phyloP scores from a whole-genome alignment of 495 filamentous ascomycete species.

The Beverwykella pulmonaria region DNA sequence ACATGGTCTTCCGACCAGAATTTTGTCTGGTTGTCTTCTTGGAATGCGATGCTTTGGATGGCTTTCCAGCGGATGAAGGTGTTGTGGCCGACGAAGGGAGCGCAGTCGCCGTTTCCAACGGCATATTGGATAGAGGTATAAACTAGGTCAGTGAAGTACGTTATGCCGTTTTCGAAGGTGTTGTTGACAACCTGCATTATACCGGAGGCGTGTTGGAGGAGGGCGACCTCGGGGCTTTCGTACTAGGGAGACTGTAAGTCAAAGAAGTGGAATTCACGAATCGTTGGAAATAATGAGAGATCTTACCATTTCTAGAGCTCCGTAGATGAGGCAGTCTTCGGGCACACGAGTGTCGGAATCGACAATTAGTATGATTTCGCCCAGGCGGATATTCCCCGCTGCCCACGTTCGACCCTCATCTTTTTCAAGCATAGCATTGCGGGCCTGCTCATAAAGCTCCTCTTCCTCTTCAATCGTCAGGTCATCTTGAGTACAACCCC shows the following conservation, averaged over 20 bases:
- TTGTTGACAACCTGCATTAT: constrained; percentile 49
- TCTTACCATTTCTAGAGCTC: constrained; percentile 45
- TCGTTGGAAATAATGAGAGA: not conserved
- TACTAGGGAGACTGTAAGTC: constrained; percentile 1
- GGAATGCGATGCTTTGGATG: constrained; percentile 51
- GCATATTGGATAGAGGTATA: constrained; percentile 76
- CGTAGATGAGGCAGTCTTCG: constrained; percentile 47
- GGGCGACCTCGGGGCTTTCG: constrained; percentile 47
- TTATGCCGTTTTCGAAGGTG: constrained; percentile 57
- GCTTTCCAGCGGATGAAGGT: constrained; percentile 41
- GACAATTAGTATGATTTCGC: constrained; percentile 40
- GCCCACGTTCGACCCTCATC: constrained; percentile 72
- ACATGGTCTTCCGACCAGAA: constrained; percentile 82
- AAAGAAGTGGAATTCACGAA: not conserved
- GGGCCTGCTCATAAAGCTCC: constrained; percentile 34
- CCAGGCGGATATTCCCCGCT: constrained; percentile 67
- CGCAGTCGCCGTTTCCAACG: constrained; percentile 76
- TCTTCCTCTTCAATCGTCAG: constrained; percentile 70
- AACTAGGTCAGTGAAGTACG: constrained; percentile 78
- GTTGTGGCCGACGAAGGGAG: constrained; percentile 56
- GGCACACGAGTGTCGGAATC: constrained; percentile 44
- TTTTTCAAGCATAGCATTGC: constrained; percentile 25
- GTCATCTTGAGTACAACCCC: constrained; percentile 69
- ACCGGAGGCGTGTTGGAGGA: constrained; percentile 49
- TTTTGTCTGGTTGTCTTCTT: constrained; percentile 70